phyloP scores from a whole-genome alignment of 2,329 filamentous ascomycete species.

The Emergomyces orientalis region DNA sequence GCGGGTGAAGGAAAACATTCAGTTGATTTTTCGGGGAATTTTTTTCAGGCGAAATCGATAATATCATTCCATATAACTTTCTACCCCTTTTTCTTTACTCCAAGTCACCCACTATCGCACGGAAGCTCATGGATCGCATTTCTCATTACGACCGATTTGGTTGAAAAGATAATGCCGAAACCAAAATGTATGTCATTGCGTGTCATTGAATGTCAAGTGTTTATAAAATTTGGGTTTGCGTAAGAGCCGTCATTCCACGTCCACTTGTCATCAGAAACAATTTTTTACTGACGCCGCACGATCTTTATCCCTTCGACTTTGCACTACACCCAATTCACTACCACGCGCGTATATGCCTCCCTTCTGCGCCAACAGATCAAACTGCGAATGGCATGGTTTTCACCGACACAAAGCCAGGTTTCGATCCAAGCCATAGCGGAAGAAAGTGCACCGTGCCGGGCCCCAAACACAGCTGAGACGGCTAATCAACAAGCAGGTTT shows the following conservation, averaged over 20 bases:
- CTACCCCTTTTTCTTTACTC: background rate
- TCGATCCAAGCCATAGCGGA: too few species aligned
- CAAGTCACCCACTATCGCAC: too few species aligned
- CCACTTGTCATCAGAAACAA: background rate
- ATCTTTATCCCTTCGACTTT: too few species aligned
- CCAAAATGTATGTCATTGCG: background rate
- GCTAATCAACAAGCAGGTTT: too few species aligned
- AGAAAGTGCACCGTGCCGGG: too few species aligned
- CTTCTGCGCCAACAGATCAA: background rate
- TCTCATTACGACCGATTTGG: too few species aligned
- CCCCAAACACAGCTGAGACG: too few species aligned
- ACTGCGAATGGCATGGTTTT: too few species aligned
- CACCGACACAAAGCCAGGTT: too few species aligned
- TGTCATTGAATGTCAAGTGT: background rate
- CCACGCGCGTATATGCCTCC: background rate
- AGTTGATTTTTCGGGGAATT: background rate
- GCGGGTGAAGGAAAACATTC: background rate
- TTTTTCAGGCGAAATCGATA: background rate
- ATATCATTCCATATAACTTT: background rate
- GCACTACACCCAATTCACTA: background rate
- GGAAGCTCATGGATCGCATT: background rate
- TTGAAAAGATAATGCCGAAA: background rate
- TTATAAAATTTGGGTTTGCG: background rate
- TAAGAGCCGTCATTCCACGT: background rate
- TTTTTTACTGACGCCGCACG: too few species aligned